Percentiles rank a stretch among this genome's conserved stretches.
Conservation (phyloP, 179 eudicot species). For the Drosera spatulata region DNA sequence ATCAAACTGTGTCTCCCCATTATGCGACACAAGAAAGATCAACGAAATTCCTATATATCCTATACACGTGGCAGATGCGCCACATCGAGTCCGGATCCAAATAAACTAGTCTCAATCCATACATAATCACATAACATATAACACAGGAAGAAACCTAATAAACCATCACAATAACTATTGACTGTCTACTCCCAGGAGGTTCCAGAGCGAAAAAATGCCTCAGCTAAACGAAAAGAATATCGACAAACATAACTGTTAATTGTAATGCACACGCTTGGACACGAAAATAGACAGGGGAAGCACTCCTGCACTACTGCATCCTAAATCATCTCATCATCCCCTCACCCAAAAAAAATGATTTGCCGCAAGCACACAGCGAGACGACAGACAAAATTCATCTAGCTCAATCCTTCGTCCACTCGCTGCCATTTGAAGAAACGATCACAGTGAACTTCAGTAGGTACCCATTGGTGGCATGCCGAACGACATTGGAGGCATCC, state of each 20-base stretch:
- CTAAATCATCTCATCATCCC: neutral
- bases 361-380: conserved; percentile 14
- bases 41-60: conserved; percentile 5
- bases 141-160: conserved; percentile 6
- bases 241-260: conserved; percentile 13
- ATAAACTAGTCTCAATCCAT: conserved; percentile 1
- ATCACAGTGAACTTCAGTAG: conserved; percentile 11
- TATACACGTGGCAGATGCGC: conserved; percentile 22
- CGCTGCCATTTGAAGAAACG: neutral
- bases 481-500: conserved; percentile 41
- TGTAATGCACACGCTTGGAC: neutral
- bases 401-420: conserved; percentile 2
- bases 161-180: conserved; percentile 1
- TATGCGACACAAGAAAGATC: no score
- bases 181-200: conserved; percentile 5
- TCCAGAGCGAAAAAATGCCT: neutral
- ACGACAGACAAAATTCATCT: conserved; percentile 17
- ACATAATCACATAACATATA: conserved; percentile 5
- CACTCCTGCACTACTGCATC: conserved; percentile 3
- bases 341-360: conserved; percentile 12
- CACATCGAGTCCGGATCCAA: conserved; percentile 9
- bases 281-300: neutral
- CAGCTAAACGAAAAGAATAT: conserved; percentile 19
- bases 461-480: conserved; percentile 47
- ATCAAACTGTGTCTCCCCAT: no score